Base-by-base conservation (phyloP, 75 land plant genomes). In the Gnetum montanum region DNA sequence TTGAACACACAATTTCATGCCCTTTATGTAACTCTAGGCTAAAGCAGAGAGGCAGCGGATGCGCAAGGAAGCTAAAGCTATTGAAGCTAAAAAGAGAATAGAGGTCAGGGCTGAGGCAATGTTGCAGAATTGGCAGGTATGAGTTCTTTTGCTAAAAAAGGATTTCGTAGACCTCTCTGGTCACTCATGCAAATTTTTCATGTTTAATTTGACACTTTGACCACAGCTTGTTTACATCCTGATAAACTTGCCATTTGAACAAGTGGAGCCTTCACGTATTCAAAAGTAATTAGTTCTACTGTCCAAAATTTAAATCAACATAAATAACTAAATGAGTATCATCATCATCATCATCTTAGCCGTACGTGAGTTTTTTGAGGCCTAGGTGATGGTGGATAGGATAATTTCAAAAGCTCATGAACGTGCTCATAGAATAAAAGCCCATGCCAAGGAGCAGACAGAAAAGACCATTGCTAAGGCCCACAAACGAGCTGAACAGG, bases 381-480 rank as follows among this genome's bases (percentile, higher is more conserved):
- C n/a, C n/a, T n/a, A 75, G 75, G 69, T 72, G 26, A 70, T 49
- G 43, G 76, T 65, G 7, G 70, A 75, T 2, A 75, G 65, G 46
- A 64, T 75, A 3, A 28, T 75, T 4, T 33, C 63, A 3, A 65
- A 65, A 16, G 69, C 75, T 12, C 67, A 62, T 31, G 64, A 75
- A 27, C 60, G 71, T 23, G 68, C 75, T 2, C 35, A 58, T 10
- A 48, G 48, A 43, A 64, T 75, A 29, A 75, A 55, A 30, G 60
- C 75, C 18, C 55, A 60, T 16, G 78, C 69, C 4, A 43, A 59
- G 27, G 78, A 75, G 63, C 57, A 75, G 30, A 55, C 78, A 8
- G 78, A 75, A 68, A 71, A 71, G 49, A 43, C 63, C 31, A 75
- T 75, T 27, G 78, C 78, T 6, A 69, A 71, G 16, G 68, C 75